Conservation (phyloP, 441 rosid species). For the Euphorbia schlechtendalii region DNA sequence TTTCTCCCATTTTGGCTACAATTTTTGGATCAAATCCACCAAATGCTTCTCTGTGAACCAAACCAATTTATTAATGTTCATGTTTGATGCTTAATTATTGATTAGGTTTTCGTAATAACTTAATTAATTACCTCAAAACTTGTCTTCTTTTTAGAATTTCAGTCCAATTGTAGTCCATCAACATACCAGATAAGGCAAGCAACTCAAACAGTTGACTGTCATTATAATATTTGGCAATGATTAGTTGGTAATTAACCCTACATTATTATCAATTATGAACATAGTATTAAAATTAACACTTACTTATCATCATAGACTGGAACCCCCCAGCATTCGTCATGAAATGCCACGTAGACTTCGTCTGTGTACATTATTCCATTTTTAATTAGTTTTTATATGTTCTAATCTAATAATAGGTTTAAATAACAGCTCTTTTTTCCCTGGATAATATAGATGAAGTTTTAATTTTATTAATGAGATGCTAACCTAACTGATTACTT, state of each 20-base stretch:
- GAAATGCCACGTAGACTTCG: constrained; percentile 66
- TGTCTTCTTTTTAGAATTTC: constrained; percentile 77
- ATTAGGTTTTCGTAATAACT: no score
- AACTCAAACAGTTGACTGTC: constrained; percentile 80
- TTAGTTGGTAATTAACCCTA: background rate
- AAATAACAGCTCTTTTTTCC: no score
- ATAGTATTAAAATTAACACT: constrained; percentile 14
- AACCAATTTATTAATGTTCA: no score
- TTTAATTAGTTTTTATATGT: background rate
- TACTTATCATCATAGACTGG: constrained; percentile 82
- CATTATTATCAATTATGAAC: background rate
- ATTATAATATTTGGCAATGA: background rate
- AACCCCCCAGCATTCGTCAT: constrained; percentile 93
- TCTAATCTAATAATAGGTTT: no score
- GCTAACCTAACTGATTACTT: background rate
- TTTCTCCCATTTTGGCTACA: constrained; percentile 82
- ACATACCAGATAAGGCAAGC: constrained; percentile 81
- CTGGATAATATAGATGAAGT: background rate
- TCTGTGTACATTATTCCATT: constrained; percentile 34
- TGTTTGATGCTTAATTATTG: no score
- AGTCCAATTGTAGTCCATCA: constrained; percentile 98
- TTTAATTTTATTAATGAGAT: background rate
- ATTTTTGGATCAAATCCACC: constrained; percentile 60
- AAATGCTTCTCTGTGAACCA: constrained; percentile 65
- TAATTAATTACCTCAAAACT: constrained; percentile 42